These are phyloP conservation scores for Cajanus cajan DNA, from an alignment of 306 rosid species.

Conservation along the genomic window DNA sequence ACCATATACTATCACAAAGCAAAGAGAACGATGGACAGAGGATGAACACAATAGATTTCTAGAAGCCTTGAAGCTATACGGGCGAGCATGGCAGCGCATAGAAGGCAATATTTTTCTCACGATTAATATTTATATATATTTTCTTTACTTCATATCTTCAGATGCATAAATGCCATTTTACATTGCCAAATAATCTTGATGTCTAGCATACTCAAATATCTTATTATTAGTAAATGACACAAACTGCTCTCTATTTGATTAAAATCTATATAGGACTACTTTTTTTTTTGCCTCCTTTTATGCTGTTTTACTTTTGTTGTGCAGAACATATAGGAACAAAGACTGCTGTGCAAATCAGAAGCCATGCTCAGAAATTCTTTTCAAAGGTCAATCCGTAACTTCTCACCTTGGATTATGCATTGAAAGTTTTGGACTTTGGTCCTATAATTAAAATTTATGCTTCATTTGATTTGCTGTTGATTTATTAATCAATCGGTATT, in stretches of 20 bases:
- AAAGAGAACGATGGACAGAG: slow-evolving; percentile 98
- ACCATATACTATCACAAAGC: slow-evolving; percentile 96
- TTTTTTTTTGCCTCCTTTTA: not conserved
- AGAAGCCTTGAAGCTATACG: slow-evolving; percentile 90
- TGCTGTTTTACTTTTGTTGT: slow-evolving; percentile 36
- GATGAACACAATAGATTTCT: slow-evolving; percentile 92
- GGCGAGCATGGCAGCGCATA: slow-evolving; percentile 98
- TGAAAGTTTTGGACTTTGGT: slow-evolving; percentile 7
- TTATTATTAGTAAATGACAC: slow-evolving; percentile 18
- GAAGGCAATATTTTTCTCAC: slow-evolving; percentile 59
- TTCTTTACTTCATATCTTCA: slow-evolving; percentile 15
- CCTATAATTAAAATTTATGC: slow-evolving; percentile 17
- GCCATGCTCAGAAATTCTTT: slow-evolving; percentile 99
- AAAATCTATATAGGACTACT: not conserved
- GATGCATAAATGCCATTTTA: slow-evolving; percentile 3
- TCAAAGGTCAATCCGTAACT: slow-evolving; percentile 79
- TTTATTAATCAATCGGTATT: slow-evolving; percentile 15
- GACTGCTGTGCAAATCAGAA: slow-evolving; percentile 98
- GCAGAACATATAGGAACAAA: slow-evolving; percentile 99
- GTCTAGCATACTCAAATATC: not conserved
- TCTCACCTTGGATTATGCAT: slow-evolving; percentile 39
- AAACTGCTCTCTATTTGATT: slow-evolving; percentile 14
- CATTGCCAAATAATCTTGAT: slow-evolving; percentile 9
- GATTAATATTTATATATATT: not conserved
- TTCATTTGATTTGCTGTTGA: slow-evolving; percentile 8